These are phyloP conservation scores for Plasmodium sp. DNA, from an alignment of 169 alveolate species.

Conservation along the genomic window DNA sequence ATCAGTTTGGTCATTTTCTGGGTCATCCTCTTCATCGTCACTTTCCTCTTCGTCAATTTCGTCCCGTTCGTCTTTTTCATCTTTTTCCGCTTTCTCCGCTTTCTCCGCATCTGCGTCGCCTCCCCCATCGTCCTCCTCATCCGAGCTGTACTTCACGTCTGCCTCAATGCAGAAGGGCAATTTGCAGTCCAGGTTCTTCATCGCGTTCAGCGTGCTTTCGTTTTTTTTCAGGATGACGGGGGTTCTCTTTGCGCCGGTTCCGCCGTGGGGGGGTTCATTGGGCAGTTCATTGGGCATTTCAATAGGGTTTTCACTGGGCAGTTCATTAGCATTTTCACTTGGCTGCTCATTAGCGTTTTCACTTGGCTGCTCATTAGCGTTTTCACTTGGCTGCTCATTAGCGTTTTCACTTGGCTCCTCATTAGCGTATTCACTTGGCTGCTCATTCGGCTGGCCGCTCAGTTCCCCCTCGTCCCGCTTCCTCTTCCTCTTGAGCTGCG, in stretches of 20 bases:
- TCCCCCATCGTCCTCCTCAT: conserved; percentile 15
- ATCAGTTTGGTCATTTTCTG: not conserved
- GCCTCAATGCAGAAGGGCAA: conserved; percentile 51
- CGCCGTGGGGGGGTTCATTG: not conserved
- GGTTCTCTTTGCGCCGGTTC: conserved; percentile 10
- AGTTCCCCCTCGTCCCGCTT: conserved; percentile 23
- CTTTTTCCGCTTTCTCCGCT: not conserved
- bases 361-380: not conserved
- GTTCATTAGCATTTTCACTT: not conserved
- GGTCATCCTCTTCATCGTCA: conserved; percentile 9
- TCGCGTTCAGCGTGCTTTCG: conserved; percentile 45
- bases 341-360: not conserved
- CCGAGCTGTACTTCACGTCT: conserved; percentile 54
- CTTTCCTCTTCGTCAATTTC: conserved; percentile 4
- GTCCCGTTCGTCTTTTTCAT: not conserved
- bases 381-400: not conserved
- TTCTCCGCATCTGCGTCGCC: not conserved
- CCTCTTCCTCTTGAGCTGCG: not conserved
- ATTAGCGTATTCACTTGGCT: not conserved
- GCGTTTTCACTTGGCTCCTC: not conserved
- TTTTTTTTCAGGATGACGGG: conserved; percentile 50
- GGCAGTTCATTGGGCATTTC: not conserved
- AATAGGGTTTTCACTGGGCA: not conserved
- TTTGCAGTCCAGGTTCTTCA: conserved; percentile 15
- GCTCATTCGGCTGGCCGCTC: not conserved